A percentile compares a stretch with the other conserved stretches of the same genome.
Conservation (phyloP, 2,329 filamentous ascomycete species). For the Epicoccum nigrum region DNA sequence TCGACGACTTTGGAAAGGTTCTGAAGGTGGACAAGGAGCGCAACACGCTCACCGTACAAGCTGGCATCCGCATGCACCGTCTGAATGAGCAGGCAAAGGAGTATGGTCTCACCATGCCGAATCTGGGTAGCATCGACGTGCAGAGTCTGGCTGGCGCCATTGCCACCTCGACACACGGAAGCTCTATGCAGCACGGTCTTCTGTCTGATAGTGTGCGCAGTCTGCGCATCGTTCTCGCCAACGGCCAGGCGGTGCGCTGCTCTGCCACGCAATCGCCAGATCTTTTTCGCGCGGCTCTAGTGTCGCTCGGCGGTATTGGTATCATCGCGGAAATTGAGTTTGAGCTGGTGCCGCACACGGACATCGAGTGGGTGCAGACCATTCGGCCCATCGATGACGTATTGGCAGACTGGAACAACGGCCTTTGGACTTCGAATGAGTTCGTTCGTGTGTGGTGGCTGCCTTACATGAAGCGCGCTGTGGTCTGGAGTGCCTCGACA, state of each 20-base stretch:
- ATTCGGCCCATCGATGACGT: conserved; percentile 73
- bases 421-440: conserved; percentile 82
- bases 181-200: conserved; percentile 80
- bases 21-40: conserved; percentile 70
- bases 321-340: conserved; percentile 91
- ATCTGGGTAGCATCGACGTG: conserved; percentile 91
- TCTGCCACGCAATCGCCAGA: conserved; percentile 70
- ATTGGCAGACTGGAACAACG: conserved; percentile 71
- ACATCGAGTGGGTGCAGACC: conserved; percentile 85
- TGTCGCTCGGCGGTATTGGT: conserved; percentile 87
- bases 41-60: conserved; percentile 76
- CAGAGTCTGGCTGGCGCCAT: conserved; percentile 94
- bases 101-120: conserved; percentile 82
- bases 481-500: conserved; percentile 88
- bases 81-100: conserved; percentile 76
- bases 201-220: conserved; percentile 78
- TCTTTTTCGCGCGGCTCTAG: conserved; percentile 84
- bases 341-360: conserved; percentile 77
- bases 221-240: conserved; percentile 80
- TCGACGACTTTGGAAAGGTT: conserved; percentile 80
- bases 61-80: conserved; percentile 82
- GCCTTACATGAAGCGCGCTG: conserved; percentile 85
- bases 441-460: conserved; percentile 98
- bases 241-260: conserved; percentile 76
- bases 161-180: conserved; percentile 91